Conservation (phyloP, 805 yeast genomes). For the Saccharomycopsis vini region DNA sequence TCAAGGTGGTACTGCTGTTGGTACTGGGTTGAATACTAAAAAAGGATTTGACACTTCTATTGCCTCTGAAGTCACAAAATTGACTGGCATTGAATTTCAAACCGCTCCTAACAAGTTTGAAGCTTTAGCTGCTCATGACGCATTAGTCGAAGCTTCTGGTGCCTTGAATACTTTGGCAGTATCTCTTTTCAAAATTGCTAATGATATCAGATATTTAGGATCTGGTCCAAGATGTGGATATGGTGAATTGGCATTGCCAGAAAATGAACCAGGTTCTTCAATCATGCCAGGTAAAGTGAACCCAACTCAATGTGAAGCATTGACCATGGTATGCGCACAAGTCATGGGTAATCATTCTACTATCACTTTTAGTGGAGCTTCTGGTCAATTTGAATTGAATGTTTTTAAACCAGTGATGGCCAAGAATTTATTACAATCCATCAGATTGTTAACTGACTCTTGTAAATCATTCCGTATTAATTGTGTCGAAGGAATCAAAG, state of each 20-base stretch:
- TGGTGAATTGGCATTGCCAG: slow-evolving; percentile 91
- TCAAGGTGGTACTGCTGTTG: slow-evolving; percentile 99
- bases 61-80: slow-evolving; percentile 72
- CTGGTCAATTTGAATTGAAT: slow-evolving; percentile 96
- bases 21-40: slow-evolving; percentile 93
- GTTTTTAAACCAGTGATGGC: slow-evolving; percentile 96
- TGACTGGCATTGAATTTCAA: slow-evolving; percentile 75
- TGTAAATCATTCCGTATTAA: slow-evolving; percentile 79
- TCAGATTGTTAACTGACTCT: slow-evolving; percentile 85
- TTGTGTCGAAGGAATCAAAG: slow-evolving; percentile 90
- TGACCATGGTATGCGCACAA: slow-evolving; percentile 96
- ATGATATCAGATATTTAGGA: slow-evolving; percentile 95
- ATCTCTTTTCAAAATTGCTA: slow-evolving; percentile 90
- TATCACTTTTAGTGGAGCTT: slow-evolving; percentile 94
- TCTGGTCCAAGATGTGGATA: slow-evolving; percentile 99
- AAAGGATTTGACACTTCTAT: slow-evolving; percentile 80
- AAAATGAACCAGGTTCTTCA: slow-evolving; percentile 98
- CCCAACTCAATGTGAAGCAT: slow-evolving; percentile 98
- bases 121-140: slow-evolving; percentile 98
- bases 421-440: slow-evolving; percentile 76
- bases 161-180: slow-evolving; percentile 92
- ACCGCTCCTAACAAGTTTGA: slow-evolving; percentile 99
- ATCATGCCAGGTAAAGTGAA: slow-evolving; percentile 99
- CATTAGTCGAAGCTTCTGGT: slow-evolving; percentile 94
- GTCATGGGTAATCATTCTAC: slow-evolving; percentile 95